Conservation (phyloP, 495 filamentous ascomycete genomes). For the Penicillium atrosanguineum region DNA sequence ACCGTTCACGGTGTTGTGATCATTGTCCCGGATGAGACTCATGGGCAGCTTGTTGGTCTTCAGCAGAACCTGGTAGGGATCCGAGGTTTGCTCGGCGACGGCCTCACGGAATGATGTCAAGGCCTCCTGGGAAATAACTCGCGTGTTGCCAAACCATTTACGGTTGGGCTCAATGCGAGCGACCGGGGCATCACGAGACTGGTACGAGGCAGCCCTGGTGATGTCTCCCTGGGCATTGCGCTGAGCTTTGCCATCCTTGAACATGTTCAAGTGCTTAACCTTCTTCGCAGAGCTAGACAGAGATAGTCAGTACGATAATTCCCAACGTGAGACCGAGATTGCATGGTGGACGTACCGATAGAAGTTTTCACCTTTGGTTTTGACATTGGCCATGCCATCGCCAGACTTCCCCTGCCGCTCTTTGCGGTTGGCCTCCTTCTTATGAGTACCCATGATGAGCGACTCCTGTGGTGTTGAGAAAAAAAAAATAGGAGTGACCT, state of each 20-base stretch:
- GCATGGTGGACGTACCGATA: conserved; percentile 57
- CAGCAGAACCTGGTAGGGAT: conserved; percentile 88
- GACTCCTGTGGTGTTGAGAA: conserved; percentile 16
- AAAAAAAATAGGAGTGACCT: conserved; percentile 17
- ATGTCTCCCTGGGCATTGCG: conserved; percentile 75
- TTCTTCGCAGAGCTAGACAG: conserved; percentile 71
- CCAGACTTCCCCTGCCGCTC: conserved; percentile 75
- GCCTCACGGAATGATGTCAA: conserved; percentile 84
- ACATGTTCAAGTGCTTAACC: conserved; percentile 79
- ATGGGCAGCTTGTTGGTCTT: conserved; percentile 94
- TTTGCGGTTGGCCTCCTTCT: conserved; percentile 86
- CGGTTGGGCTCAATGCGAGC: conserved; percentile 92
- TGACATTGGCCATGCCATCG: conserved; percentile 88
- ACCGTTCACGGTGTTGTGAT: conserved; percentile 57
- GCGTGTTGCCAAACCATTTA: conserved; percentile 76
- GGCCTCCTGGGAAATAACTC: conserved; percentile 67
- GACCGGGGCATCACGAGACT: conserved; percentile 71
- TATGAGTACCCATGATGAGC: conserved; percentile 82
- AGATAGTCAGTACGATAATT: conserved; percentile 15
- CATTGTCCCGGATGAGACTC: conserved; percentile 69
- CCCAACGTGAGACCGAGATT: not conserved
- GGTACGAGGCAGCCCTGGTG: conserved; percentile 80
- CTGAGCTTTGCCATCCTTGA: conserved; percentile 75
- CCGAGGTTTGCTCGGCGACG: conserved; percentile 81
- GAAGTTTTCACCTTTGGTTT: conserved; percentile 93